Percentiles rank a stretch among this genome's conserved stretches.
phyloP scores from a whole-genome alignment of 2,329 filamentous ascomycete species.

The Colletotrichum graminicola region DNA sequence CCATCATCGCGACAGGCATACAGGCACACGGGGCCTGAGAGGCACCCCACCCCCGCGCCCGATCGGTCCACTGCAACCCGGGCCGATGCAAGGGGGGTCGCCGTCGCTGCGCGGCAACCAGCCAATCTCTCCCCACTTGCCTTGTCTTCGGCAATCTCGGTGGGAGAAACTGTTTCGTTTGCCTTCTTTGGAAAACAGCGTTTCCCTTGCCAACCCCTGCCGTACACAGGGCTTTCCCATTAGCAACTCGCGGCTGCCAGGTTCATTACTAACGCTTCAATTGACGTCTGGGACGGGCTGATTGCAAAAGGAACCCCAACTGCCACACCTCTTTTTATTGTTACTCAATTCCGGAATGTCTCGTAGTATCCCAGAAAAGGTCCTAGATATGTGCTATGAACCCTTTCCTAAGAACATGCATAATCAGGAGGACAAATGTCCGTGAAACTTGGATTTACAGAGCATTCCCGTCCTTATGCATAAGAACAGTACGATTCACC shows the following conservation, averaged over 20 bases:
- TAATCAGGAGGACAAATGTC: not conserved
- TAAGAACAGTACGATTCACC: conserved; percentile 3
- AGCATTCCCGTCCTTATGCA: not conserved
- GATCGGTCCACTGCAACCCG: conserved; percentile 22
- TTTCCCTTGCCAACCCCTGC: conserved; percentile 6
- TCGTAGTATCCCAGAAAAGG: not conserved
- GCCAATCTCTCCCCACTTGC: conserved; percentile 22
- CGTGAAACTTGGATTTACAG: not conserved
- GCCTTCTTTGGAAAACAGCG: conserved; percentile 18
- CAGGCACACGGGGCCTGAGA: conserved; percentile 8
- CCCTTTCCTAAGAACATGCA: not conserved
- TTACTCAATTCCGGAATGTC: not conserved
- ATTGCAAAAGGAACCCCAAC: not conserved
- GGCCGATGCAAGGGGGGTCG: conserved; percentile 34
- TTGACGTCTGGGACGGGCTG: not conserved
- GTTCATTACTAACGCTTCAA: not conserved
- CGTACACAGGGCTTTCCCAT: not conserved
- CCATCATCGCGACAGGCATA: conserved; percentile 16
- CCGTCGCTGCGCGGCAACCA: conserved; percentile 39
- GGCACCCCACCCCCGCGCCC: conserved; percentile 3
- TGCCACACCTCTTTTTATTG: not conserved
- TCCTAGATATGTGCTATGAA: conserved; percentile 12
- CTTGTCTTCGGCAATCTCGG: conserved; percentile 14
- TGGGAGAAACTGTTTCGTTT: conserved; percentile 21
- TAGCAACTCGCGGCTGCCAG: not conserved